These are phyloP conservation scores for Xylaria arbuscula DNA, from an alignment of 2,329 filamentous ascomycete species.

Conservation along the genomic window DNA sequence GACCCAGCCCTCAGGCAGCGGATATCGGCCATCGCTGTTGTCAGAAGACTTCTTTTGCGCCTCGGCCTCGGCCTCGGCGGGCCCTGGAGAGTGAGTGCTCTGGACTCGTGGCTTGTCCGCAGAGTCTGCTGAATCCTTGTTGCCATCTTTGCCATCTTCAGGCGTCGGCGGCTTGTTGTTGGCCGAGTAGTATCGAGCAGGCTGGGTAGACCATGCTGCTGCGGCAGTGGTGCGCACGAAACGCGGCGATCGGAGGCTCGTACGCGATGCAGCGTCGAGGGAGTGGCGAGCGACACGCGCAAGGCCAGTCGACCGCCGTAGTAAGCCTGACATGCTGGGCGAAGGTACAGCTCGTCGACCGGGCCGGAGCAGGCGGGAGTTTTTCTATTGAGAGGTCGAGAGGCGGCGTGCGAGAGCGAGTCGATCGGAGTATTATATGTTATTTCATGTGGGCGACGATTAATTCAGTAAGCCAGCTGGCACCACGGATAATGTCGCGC, in stretches of 20 bases:
- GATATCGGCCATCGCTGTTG: constrained; percentile 31
- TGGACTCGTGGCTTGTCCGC: constrained; percentile 43
- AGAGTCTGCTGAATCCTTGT: constrained; percentile 27
- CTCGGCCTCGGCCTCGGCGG: constrained; percentile 41
- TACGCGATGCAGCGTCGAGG: constrained; percentile 42
- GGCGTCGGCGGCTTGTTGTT: constrained; percentile 41
- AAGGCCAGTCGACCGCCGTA: constrained; percentile 48
- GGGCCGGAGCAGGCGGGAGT: constrained; percentile 39
- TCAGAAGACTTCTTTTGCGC: constrained; percentile 24
- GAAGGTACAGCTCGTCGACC: constrained; percentile 39
- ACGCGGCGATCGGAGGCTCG: constrained; percentile 43
- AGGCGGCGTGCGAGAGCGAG: constrained; percentile 26
- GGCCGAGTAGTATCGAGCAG: constrained; percentile 44
- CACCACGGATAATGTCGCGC: neutral
- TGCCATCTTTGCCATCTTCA: constrained; percentile 31
- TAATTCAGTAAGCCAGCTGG: constrained; percentile 10
- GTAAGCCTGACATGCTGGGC: constrained; percentile 50
- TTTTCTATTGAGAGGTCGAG: constrained; percentile 28
- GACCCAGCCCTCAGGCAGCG: constrained; percentile 49
- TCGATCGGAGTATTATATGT: constrained; percentile 27
- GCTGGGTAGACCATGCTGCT: constrained; percentile 41
- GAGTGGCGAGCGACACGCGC: constrained; percentile 45
- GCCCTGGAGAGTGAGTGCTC: constrained; percentile 47
- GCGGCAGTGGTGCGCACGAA: constrained; percentile 43
- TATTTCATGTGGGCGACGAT: constrained; percentile 43